Evolutionary conservation across 2,329 filamentous ascomycete genomes (phyloP).

Genomic region (Sclerotinia borealis): DNA sequence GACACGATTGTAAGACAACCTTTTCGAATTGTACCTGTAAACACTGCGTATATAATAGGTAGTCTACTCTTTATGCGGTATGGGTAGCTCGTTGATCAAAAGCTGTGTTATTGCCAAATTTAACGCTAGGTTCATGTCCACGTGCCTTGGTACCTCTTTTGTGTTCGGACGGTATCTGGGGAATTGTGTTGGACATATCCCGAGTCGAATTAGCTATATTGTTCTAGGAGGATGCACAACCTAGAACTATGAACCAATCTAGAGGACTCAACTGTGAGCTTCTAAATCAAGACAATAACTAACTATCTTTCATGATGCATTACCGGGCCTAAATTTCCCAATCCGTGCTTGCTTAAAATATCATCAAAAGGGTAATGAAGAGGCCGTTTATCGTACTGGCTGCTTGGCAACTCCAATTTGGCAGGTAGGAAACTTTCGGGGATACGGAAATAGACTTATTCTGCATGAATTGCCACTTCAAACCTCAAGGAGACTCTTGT

Average conservation of each 20-base stretch:
- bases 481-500: background rate
- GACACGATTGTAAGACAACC: background rate
- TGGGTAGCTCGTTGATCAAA: background rate
- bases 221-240: background rate
- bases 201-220: background rate
- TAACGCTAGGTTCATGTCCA: background rate
- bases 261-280: background rate
- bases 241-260: background rate
- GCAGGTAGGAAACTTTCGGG: background rate
- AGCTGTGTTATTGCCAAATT: background rate
- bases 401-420: background rate
- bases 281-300: background rate
- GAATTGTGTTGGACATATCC: background rate
- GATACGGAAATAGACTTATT: background rate
- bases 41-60: background rate
- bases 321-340: background rate
- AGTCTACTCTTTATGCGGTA: background rate
- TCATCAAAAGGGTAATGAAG: background rate
- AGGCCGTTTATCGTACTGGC: background rate
- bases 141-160: slow-evolving; percentile 1
- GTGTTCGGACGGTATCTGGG: slow-evolving; percentile 1
- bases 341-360: background rate
- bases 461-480: background rate
- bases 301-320: background rate
- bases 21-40: background rate